Conservation (phyloP, 495 filamentous ascomycete species). For the Penicillium coprophilum region DNA sequence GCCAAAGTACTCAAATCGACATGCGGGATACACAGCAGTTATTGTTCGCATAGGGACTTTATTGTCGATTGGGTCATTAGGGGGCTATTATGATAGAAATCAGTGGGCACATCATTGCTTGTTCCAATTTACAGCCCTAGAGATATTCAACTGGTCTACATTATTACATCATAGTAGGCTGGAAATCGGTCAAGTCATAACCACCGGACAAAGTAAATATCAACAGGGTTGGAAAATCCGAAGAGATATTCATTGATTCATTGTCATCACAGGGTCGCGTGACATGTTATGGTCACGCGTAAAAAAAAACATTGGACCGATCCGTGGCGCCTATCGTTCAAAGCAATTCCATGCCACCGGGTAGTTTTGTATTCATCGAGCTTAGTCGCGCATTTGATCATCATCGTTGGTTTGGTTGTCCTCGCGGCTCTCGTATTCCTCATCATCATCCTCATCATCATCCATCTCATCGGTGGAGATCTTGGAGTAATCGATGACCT, state of each 20-base stretch:
- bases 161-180: background rate
- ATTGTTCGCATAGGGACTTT: background rate
- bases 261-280: conserved; percentile 15
- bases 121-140: background rate
- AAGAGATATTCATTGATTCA: conserved; percentile 21
- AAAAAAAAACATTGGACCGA: conserved; percentile 2
- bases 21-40: background rate
- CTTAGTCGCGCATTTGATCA: conserved; percentile 49
- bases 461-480: conserved; percentile 68
- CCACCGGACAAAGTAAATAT: background rate
- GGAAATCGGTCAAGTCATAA: background rate
- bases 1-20: background rate
- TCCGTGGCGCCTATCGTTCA: conserved; percentile 23
- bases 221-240: background rate
- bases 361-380: conserved; percentile 15
- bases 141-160: background rate
- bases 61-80: background rate
- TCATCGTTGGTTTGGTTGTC: conserved; percentile 27
- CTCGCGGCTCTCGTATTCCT: conserved; percentile 44
- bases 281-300: conserved; percentile 1
- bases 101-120: background rate
- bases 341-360: conserved; percentile 22
- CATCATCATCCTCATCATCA: conserved; percentile 80
- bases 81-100: background rate
- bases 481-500: conserved; percentile 77